Evolutionary conservation across 1,284 basidiomycete species (phyloP).

Genomic region (Rhodotorula sp.): DNA sequence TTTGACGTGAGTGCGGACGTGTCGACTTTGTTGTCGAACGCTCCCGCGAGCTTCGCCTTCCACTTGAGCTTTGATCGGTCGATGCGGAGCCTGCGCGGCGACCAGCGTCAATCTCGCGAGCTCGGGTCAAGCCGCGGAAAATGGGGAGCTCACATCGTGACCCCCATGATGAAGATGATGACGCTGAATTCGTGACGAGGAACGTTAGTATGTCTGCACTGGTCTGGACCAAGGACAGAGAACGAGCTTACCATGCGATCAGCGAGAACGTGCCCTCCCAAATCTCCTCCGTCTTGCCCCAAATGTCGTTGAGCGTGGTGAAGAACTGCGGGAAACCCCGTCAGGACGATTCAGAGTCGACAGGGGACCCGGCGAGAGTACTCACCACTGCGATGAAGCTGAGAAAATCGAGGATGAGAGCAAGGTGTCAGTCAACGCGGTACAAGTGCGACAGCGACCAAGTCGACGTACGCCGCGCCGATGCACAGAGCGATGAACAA

Average conservation of each 20-base stretch:
- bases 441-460: neutral
- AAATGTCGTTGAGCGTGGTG: conserved; percentile 57
- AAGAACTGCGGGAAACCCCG: conserved; percentile 50
- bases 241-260: conserved; percentile 58
- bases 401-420: too few species aligned
- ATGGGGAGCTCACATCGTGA: conserved; percentile 30
- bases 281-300: conserved; percentile 58
- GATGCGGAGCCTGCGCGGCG: conserved; percentile 51
- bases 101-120: neutral
- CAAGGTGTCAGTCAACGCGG: neutral
- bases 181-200: conserved; percentile 45
- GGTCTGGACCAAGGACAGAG: neutral
- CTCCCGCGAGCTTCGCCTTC: conserved; percentile 77
- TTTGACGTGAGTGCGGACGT: conserved; percentile 13
- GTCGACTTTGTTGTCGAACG: conserved; percentile 62
- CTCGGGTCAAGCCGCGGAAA: conserved; percentile 63
- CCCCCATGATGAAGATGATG: conserved; percentile 77
- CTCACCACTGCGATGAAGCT: conserved; percentile 54
- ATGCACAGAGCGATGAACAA: conserved; percentile 72
- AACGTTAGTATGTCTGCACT: neutral
- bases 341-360: neutral
- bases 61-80: conserved; percentile 75
- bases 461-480: conserved; percentile 50
- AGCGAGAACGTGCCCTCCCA: conserved; percentile 67
- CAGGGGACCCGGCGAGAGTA: conserved; percentile 1